These are phyloP conservation scores for Bonia amplexicaulis DNA, from an alignment of 176 grass and related monocot genomes.

Conservation along the genomic window DNA sequence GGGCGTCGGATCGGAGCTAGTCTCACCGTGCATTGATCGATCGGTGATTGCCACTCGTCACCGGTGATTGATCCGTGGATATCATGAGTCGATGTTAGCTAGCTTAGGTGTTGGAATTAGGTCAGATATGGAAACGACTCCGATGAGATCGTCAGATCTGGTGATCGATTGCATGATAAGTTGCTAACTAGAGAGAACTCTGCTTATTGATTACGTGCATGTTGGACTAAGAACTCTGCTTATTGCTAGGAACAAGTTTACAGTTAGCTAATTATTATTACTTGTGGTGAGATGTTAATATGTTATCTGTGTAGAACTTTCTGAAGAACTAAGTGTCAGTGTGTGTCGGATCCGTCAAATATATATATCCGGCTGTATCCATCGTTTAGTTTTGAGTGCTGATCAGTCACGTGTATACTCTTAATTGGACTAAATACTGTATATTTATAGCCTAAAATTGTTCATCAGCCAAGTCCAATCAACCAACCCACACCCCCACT, in stretches of 20 bases:
- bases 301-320: not conserved
- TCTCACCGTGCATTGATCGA: not conserved
- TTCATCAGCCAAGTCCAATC: too few relatives aligned
- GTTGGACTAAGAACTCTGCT: not conserved
- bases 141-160: not conserved
- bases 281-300: not conserved
- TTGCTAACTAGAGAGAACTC: not conserved
- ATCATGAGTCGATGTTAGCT: not conserved
- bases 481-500: too few relatives aligned
- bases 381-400: too few relatives aligned
- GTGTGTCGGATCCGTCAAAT: too few relatives aligned
- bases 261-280: not conserved
- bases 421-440: too few relatives aligned
- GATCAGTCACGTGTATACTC: too few relatives aligned
- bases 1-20: slow-evolving; percentile 35
- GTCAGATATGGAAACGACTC: not conserved
- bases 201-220: not conserved
- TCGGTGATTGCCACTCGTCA: not conserved
- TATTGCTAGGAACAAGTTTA: not conserved
- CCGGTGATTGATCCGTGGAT: not conserved
- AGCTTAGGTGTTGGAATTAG: not conserved
- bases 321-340: too few relatives aligned
- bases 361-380: too few relatives aligned
- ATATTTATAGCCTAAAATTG: too few relatives aligned
- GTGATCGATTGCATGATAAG: too few relatives aligned